Conservation (phyloP, 2,329 filamentous ascomycete species). For the Pseudocercospora pini-densiflorae region DNA sequence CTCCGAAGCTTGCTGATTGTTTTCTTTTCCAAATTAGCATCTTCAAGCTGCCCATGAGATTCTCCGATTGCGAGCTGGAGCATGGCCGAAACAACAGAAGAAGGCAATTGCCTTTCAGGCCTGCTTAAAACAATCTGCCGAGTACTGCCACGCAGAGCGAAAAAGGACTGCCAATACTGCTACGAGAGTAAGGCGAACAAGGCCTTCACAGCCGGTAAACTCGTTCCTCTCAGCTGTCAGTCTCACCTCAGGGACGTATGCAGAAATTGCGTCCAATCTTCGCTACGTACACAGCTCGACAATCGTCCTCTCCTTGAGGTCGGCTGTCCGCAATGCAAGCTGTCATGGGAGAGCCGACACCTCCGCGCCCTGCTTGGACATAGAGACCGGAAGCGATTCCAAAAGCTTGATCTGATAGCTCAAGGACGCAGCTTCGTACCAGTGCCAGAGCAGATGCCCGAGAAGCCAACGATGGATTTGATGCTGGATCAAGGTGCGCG, state of each 20-base stretch:
- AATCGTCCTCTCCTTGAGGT: conserved; percentile 5
- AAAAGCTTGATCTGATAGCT: conserved; percentile 12
- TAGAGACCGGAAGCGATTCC: conserved; percentile 16
- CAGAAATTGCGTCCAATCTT: conserved; percentile 10
- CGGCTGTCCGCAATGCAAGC: conserved; percentile 15
- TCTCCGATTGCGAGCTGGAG: neutral
- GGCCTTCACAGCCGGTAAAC: neutral
- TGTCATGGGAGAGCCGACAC: conserved; percentile 10
- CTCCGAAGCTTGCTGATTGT: neutral
- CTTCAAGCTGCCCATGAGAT: neutral
- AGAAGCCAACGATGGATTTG: conserved; percentile 12
- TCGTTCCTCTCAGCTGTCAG: conserved; percentile 12
- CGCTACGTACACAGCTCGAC: conserved; percentile 21
- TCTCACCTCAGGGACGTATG: conserved; percentile 15
- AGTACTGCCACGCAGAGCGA: conserved; percentile 7
- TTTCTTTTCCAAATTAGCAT: neutral
- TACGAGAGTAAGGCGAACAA: conserved; percentile 15
- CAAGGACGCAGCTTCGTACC: conserved; percentile 17
- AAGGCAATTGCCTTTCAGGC: neutral
- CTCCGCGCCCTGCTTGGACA: conserved; percentile 4
- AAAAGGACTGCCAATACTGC: conserved; percentile 19
- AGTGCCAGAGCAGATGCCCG: conserved; percentile 10
- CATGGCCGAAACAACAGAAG: neutral
- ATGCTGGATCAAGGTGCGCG: conserved; percentile 13
- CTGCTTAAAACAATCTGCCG: neutral